Conservation (phyloP, 106 monocot genomes). For the Hemerocallis citrina region DNA sequence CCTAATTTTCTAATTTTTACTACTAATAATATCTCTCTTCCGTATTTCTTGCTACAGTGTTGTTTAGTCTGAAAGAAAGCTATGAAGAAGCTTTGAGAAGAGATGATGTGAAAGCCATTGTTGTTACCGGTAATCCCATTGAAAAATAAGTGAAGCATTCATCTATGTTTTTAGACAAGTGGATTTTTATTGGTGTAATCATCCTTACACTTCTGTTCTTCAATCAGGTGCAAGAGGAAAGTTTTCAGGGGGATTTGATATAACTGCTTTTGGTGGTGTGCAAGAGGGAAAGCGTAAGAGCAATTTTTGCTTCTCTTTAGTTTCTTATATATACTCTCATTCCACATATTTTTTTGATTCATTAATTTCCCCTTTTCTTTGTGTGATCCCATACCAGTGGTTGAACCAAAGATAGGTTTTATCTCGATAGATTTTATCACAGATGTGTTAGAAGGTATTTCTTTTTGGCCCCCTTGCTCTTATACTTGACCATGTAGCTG, state of each 20-base stretch:
- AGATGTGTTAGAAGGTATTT: conserved; percentile 68
- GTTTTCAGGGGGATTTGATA: conserved; percentile 87
- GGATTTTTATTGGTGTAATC: neutral
- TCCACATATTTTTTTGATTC: neutral
- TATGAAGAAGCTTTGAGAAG: conserved; percentile 52
- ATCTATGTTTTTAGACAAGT: neutral
- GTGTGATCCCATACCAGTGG: conserved; percentile 19
- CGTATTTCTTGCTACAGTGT: conserved; percentile 35
- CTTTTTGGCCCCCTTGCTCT: neutral
- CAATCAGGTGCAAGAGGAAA: conserved; percentile 42
- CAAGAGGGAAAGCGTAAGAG: conserved; percentile 41
- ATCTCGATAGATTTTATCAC: conserved; percentile 78
- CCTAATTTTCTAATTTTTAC: too few species aligned
- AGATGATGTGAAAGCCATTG: conserved; percentile 77
- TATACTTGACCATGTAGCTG: neutral
- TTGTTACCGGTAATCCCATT: conserved; percentile 34
- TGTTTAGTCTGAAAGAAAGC: conserved; percentile 50
- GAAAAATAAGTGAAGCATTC: neutral
- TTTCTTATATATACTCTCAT: too few species aligned
- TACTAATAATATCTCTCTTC: too few species aligned
- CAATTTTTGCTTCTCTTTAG: neutral
- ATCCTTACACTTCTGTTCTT: neutral
- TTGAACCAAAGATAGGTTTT: conserved; percentile 50
- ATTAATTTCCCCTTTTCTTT: neutral
- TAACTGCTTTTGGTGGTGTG: conserved; percentile 44